Conservation (phyloP, 2,329 filamentous ascomycete species). For the Talaromyces funiculosus region DNA sequence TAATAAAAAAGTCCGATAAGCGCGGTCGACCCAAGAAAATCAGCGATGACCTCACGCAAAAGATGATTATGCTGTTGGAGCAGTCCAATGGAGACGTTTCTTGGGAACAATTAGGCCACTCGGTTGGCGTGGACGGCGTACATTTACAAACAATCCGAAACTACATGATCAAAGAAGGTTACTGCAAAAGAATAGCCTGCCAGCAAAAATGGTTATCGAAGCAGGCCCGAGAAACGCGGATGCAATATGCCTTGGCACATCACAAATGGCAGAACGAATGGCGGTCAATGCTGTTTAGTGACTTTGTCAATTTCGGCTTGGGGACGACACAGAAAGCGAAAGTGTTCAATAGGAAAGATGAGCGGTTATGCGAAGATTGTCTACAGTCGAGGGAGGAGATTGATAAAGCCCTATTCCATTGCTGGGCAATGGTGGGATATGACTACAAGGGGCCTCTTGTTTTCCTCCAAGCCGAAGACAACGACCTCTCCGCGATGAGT, state of each 20-base stretch:
- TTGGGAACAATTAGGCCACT: slow-evolving; percentile 14
- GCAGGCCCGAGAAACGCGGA: slow-evolving; percentile 10
- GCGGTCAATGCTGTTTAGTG: slow-evolving; percentile 15
- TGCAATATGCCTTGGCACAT: slow-evolving; percentile 15
- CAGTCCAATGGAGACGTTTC: slow-evolving; percentile 13
- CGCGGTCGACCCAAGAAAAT: slow-evolving; percentile 17
- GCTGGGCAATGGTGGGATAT: slow-evolving; percentile 16
- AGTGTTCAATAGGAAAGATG: slow-evolving; percentile 15
- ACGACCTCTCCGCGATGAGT: slow-evolving; percentile 7
- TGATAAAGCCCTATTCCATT: slow-evolving; percentile 14
- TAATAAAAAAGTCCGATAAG: slow-evolving; percentile 12
- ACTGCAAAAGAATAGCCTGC: slow-evolving; percentile 16
- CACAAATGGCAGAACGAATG: slow-evolving; percentile 14
- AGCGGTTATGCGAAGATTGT: slow-evolving; percentile 15
- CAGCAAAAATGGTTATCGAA: slow-evolving; percentile 16
- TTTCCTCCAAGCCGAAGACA: slow-evolving; percentile 10
- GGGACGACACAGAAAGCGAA: slow-evolving; percentile 15
- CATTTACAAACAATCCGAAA: slow-evolving; percentile 17
- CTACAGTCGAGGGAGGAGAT: slow-evolving; percentile 13
- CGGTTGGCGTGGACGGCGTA: slow-evolving; percentile 16
- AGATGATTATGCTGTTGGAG: slow-evolving; percentile 15
- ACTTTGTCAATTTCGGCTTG: slow-evolving; percentile 15
- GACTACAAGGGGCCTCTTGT: slow-evolving; percentile 16
- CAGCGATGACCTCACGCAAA: slow-evolving; percentile 16
- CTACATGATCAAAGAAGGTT: slow-evolving; percentile 17